A percentile compares a stretch with the other conserved stretches of the same genome.
Conservation (phyloP, 2,329 filamentous ascomycete genomes). For the Cadophora sp. region DNA sequence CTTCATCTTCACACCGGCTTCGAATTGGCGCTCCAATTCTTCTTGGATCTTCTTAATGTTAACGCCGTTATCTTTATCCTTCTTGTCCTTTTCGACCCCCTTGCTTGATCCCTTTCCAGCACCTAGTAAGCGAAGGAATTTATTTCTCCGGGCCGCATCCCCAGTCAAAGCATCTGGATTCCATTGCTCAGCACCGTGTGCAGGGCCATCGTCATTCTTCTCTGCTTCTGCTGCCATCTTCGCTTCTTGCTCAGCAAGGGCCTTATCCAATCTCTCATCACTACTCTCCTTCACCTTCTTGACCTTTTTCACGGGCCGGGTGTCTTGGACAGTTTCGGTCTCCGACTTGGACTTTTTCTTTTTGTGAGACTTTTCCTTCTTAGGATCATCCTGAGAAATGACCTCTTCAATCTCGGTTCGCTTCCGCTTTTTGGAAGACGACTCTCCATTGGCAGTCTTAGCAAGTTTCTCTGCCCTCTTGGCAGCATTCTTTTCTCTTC, state of each 20-base stretch:
- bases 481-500: background rate
- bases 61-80: conserved; percentile 25
- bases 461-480: conserved; percentile 12
- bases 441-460: background rate
- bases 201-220: background rate
- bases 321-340: conserved; percentile 25
- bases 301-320: conserved; percentile 11
- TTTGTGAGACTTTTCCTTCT: conserved; percentile 24
- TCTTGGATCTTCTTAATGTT: conserved; percentile 41
- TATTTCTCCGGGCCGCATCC: conserved; percentile 43
- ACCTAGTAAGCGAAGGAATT: conserved; percentile 46
- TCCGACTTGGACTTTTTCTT: conserved; percentile 29
- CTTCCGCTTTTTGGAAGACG: conserved; percentile 23
- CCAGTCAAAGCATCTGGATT: conserved; percentile 43
- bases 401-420: conserved; percentile 16
- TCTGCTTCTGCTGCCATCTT: conserved; percentile 12
- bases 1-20: conserved; percentile 47
- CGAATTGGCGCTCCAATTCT: conserved; percentile 47
- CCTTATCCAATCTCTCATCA: conserved; percentile 18
- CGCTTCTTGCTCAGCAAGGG: conserved; percentile 19
- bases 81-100: conserved; percentile 22
- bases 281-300: conserved; percentile 19
- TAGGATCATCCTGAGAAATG: conserved; percentile 3
- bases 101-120: conserved; percentile 37
- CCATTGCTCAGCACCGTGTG: conserved; percentile 36